Evolutionary conservation across 441 rosid species (phyloP).

Genomic region (Eutrema salsugineum): DNA sequence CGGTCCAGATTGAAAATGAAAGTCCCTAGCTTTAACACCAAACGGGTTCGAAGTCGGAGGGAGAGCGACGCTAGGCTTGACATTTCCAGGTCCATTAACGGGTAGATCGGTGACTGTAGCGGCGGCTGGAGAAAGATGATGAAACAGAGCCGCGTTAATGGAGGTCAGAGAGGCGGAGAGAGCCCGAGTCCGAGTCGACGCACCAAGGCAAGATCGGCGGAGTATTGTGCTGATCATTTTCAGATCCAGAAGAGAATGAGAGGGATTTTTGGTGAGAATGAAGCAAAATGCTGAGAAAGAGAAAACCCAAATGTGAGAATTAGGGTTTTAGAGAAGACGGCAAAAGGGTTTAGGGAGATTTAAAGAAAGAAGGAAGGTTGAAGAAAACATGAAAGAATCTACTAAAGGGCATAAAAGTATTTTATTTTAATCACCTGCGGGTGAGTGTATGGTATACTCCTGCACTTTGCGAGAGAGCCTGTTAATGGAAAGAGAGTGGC

Average conservation of each 20-base stretch:
- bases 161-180: constrained; percentile 34
- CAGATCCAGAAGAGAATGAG: neutral
- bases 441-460: constrained; percentile 10
- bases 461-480: neutral
- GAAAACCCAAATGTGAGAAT: constrained; percentile 22
- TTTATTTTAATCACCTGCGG: constrained; percentile 8
- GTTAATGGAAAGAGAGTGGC: neutral
- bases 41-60: neutral
- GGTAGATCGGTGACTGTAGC: neutral
- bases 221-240: constrained; percentile 41
- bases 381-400: neutral
- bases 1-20: constrained; percentile 51
- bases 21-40: constrained; percentile 34
- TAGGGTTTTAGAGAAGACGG: constrained; percentile 34
- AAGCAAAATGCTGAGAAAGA: neutral
- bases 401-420: neutral
- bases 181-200: constrained; percentile 29
- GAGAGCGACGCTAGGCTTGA: constrained; percentile 3
- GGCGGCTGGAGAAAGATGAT: constrained; percentile 21
- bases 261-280: neutral
- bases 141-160: constrained; percentile 27
- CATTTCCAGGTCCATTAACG: neutral
- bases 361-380: neutral
- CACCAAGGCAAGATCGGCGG: constrained; percentile 31
- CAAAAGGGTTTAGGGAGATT: constrained; percentile 10